Evolutionary conservation across 148 eudicot species (phyloP), one percentile per base, ranked within the genome.

Genomic region (Amaranthus hypochondriacus): DNA sequence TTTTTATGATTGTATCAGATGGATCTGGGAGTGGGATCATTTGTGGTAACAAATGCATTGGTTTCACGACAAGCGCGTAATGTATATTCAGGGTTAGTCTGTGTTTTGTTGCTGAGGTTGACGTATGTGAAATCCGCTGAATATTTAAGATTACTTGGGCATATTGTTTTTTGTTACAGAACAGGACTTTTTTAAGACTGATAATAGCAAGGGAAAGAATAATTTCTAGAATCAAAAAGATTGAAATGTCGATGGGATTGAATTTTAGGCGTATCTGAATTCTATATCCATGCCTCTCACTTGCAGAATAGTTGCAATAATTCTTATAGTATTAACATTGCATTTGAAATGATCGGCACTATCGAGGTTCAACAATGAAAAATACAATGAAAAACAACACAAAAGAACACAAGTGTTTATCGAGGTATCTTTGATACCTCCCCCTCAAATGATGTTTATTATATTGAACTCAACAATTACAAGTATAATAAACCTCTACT

Each of bases 1-100:
- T 56, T 68, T n/a, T 52, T 77, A 51, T 69, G 67, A 42, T 56
- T 68, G 21, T 52, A 53, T 72, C 87, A 95, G 99, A 95, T 95
- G 99, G 99, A 95, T 82, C 79, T 92, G 60, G 99, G 99, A 64
- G 99, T 95, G 7, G 99, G 99, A 58, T 87, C 96, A 72, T 95
- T 90, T 95, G 96, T 95, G 44, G 74, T 92, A 53, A 85, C 86
- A 48, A 95, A 95, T 87, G 85, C 99, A 56, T 76, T 95, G 75
- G 97, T 95, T 82, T 95, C 99, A 76, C 91, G 89, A 39, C 97
- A 95, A 84, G 97, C 99, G 55, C 97, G 99, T 21, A 89, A 90
- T 62, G 77, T 90, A 65, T 79, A 80, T 56, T 84, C 81, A 53
- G 79, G 79, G 99, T 92, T 68, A 85, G 94, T 81, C 64, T 47